phyloP scores from a whole-genome alignment of 345 rosid genomes.

The Sapria himalayana region DNA sequence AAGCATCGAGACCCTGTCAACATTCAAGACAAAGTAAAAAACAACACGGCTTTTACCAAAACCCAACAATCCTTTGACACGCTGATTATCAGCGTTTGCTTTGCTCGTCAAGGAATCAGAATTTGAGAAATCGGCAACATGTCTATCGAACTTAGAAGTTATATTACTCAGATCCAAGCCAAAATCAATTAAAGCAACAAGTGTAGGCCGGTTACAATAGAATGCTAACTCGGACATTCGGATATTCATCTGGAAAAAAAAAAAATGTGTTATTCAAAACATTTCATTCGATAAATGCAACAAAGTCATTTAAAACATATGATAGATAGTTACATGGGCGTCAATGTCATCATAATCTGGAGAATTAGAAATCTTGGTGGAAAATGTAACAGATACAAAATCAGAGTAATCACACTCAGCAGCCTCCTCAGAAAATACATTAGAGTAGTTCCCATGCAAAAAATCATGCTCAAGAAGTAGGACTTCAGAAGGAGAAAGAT shows the following conservation, averaged over 20 bases:
- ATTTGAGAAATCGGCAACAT: slow-evolving; percentile 16
- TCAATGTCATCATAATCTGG: slow-evolving; percentile 77
- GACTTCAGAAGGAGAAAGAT: slow-evolving; percentile 30
- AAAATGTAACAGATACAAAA: slow-evolving; percentile 70
- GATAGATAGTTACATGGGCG: slow-evolving; percentile 43
- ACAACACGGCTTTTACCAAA: slow-evolving; percentile 89
- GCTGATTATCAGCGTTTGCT: slow-evolving; percentile 43
- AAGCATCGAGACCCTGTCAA: slow-evolving; percentile 71
- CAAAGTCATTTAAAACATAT: too few relatives aligned
- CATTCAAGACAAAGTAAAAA: slow-evolving; percentile 68
- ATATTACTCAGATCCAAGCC: slow-evolving; percentile 53
- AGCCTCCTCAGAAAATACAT: slow-evolving; percentile 77
- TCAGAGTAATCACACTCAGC: slow-evolving; percentile 47
- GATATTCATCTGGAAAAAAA: slow-evolving; percentile 82
- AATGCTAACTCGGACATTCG: slow-evolving; percentile 92
- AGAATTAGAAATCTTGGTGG: slow-evolving; percentile 54
- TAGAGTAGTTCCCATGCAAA: slow-evolving; percentile 29
- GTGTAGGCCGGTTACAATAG: slow-evolving; percentile 85
- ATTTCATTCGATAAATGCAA: too few relatives aligned
- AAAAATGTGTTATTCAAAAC: too few relatives aligned
- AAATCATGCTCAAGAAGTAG: slow-evolving; percentile 23
- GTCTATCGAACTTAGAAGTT: slow-evolving; percentile 15
- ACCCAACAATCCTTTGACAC: slow-evolving; percentile 77
- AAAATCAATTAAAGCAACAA: slow-evolving; percentile 88
- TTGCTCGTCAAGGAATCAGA: slow-evolving; percentile 26